These are phyloP conservation scores for Dioscorea zingiberensis DNA, from an alignment of 106 monocot genomes.

Conservation along the genomic window DNA sequence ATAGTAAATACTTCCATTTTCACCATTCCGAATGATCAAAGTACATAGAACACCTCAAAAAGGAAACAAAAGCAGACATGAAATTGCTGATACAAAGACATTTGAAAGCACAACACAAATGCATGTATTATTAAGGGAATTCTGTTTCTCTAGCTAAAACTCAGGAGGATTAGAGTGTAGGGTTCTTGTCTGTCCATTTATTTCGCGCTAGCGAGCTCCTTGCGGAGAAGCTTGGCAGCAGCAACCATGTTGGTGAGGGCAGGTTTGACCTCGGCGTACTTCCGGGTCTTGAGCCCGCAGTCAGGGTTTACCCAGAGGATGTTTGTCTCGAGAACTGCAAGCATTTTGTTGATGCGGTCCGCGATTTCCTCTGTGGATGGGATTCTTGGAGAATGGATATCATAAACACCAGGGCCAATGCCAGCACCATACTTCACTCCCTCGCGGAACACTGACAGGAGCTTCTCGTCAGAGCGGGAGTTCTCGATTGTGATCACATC, in stretches of 20 bases:
- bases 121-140: no score
- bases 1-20: no score
- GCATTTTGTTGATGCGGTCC: constrained; percentile 80
- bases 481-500: constrained; percentile 87
- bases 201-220: constrained; percentile 29
- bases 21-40: no score
- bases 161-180: no score
- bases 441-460: constrained; percentile 65
- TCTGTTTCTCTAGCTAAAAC: no score
- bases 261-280: constrained; percentile 45
- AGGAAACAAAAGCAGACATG: no score
- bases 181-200: no score
- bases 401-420: constrained; percentile 50
- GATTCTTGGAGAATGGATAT: constrained; percentile 81
- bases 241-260: constrained; percentile 41
- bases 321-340: constrained; percentile 70
- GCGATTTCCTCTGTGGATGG: constrained; percentile 73
- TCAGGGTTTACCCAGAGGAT: constrained; percentile 74
- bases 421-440: constrained; percentile 51
- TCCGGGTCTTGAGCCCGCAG: constrained; percentile 52
- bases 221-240: constrained; percentile 41
- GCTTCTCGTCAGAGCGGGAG: constrained; percentile 80
- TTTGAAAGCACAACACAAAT: no score
- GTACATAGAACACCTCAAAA: no score
- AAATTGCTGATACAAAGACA: no score